phyloP scores from a whole-genome alignment of 305 asterid genomes.

The Lippia alba region DNA sequence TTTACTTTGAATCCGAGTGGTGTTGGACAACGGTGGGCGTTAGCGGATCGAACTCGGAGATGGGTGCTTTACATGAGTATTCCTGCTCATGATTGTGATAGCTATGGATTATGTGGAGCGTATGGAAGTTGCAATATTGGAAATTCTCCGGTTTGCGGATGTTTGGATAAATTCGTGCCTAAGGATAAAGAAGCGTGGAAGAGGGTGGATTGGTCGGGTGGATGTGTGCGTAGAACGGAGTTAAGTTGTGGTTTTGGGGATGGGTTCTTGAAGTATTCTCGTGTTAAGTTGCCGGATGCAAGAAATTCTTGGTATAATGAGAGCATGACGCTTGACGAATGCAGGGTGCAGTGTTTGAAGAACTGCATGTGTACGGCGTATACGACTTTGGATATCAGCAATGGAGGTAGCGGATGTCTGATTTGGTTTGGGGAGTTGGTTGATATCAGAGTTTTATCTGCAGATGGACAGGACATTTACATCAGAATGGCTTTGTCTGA shows the following conservation, averaged over 20 bases:
- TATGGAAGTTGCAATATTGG: conserved; percentile 25
- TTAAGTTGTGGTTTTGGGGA: conserved; percentile 36
- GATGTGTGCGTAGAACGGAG: conserved; percentile 43
- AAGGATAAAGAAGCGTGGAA: conserved; percentile 25
- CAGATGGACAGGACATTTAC: conserved; percentile 37
- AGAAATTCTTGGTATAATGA: conserved; percentile 26
- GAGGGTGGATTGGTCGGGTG: conserved; percentile 29
- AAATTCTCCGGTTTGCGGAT: conserved; percentile 10
- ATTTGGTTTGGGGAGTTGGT: conserved; percentile 51
- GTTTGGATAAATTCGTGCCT: conserved; percentile 28
- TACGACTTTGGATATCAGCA: conserved; percentile 41
- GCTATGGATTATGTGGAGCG: conserved; percentile 30
- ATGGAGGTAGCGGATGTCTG: conserved; percentile 48
- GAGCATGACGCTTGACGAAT: conserved; percentile 34
- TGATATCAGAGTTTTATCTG: conserved; percentile 35
- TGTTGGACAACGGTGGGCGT: conserved; percentile 28
- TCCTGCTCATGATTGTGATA: conserved; percentile 28
- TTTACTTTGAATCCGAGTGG: conserved; percentile 29
- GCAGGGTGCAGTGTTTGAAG: conserved; percentile 33
- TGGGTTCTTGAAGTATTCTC: conserved; percentile 36
- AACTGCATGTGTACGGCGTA: conserved; percentile 49
- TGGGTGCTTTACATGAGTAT: conserved; percentile 28
- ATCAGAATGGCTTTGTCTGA: conserved; percentile 51
- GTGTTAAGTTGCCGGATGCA: conserved; percentile 42
- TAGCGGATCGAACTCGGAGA: conserved; percentile 28